Base-by-base conservation (phyloP, 148 eudicot genomes). In the Hydrangea macrophylla region DNA sequence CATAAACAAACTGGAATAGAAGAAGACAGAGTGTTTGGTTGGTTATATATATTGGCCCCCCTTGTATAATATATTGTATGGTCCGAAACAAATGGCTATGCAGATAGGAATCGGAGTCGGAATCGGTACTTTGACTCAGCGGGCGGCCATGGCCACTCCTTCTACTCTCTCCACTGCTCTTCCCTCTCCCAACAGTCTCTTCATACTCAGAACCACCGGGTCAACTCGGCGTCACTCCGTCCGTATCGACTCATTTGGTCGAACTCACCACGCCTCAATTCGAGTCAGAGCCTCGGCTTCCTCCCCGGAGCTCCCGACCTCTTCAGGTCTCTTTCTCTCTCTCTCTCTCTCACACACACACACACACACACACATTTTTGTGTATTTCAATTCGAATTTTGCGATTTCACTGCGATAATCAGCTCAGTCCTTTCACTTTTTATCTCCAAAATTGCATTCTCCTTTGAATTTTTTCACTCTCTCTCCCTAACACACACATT, bases 21-120 rank as follows among this genome's bases (percentile, higher is more conserved):
- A 6, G 7, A 48, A n/a, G 23, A 48, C 53, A 23, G 15, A 6
- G 54, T 9, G 50, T 60, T 53, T 66, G 1, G 59, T 33, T 32
- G 30, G 53, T 48, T 48, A 18, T 20, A 48, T 48, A 42, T n/a
- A n/a, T n/a, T n/a, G n/a, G n/a, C n/a, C n/a, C n/a, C n/a, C n/a
- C n/a, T n/a, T n/a, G n/a, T n/a, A n/a, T n/a, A 63, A 42, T 45
- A 20, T 68, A 73, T 78, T 58, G 82, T 82, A 80, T 73, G 78
- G 77, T 76, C 82, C 76, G 75, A 55, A 76, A 32, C 71, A 31
- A 63, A 75, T 60, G 74, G 72, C 78, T 58, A 58, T 73, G 25
- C 77, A 78, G 58, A 74, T 70, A 40, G 63, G 71, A 25, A 75
- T 53, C 76, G 70, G 66, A 69, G 18, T 56, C 60, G 60, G 53